phyloP scores from a whole-genome alignment of 257 asterid genomes.

The Dorcoceras hygrometricum region DNA sequence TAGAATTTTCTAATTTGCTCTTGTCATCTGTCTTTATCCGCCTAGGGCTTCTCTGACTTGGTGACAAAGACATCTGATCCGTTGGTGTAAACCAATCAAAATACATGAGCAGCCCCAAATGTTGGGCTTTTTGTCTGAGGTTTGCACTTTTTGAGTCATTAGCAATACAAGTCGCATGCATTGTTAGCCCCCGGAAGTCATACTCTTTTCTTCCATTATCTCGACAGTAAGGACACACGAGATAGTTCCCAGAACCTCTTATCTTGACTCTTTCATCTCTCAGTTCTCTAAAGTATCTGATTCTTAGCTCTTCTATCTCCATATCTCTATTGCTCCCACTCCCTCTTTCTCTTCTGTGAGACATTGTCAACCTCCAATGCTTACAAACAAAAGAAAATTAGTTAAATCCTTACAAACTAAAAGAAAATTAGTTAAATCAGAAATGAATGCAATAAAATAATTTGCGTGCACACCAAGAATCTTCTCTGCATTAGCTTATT shows the following conservation, averaged over 20 bases:
- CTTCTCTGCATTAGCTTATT: neutral
- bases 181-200: constrained; percentile 45
- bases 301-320: constrained; percentile 49
- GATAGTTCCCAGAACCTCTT: constrained; percentile 43
- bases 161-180: constrained; percentile 67
- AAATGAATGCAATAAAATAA: neutral
- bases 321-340: constrained; percentile 23
- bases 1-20: constrained; percentile 9
- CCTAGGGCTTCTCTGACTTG: constrained; percentile 35
- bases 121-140: constrained; percentile 59
- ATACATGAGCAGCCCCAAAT: constrained; percentile 60
- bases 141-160: constrained; percentile 62
- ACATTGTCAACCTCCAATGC: constrained; percentile 46
- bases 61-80: constrained; percentile 21
- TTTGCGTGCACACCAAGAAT: neutral
- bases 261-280: constrained; percentile 48
- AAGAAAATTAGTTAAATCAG: constrained; percentile 5
- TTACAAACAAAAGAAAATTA: constrained; percentile 5
- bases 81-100: constrained; percentile 47
- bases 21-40: constrained; percentile 23
- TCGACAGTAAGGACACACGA: constrained; percentile 62
- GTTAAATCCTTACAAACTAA: constrained; percentile 13
- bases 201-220: constrained; percentile 47
- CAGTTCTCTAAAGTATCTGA: constrained; percentile 50
- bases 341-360: constrained; percentile 38